Percentiles rank a stretch among this genome's conserved stretches.
These are phyloP conservation scores for Penicillium hordei DNA, from an alignment of 2,329 filamentous ascomycete species.

Conservation along the genomic window DNA sequence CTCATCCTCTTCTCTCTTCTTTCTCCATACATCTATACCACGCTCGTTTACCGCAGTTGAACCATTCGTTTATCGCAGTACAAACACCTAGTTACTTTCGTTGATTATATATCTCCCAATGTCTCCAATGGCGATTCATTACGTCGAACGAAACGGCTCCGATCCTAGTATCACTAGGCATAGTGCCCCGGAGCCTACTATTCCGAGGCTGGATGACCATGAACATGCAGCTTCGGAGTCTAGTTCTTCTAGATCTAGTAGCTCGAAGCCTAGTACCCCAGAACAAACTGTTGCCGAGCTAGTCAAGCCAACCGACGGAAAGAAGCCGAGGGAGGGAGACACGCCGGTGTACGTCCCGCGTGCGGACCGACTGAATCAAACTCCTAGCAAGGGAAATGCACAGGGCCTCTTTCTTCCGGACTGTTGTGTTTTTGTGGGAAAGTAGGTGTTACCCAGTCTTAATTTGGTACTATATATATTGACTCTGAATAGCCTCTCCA, in stretches of 20 bases:
- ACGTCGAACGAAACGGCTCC: neutral
- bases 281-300: neutral
- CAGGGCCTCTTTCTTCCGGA: slow-evolving; percentile 39
- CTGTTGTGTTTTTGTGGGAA: slow-evolving; percentile 42
- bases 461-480: slow-evolving; percentile 3
- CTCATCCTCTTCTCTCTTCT: neutral
- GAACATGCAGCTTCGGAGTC: neutral
- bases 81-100: neutral
- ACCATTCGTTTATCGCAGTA: neutral
- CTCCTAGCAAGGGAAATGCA: slow-evolving; percentile 34
- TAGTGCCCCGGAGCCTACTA: neutral
- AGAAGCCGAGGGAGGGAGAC: neutral
- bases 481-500: slow-evolving; percentile 27
- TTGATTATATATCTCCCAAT: neutral
- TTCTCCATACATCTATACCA: neutral
- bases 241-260: neutral
- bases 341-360: slow-evolving; percentile 17
- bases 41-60: neutral
- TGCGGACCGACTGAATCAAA: slow-evolving; percentile 29
- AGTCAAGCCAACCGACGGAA: neutral
- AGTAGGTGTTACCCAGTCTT: slow-evolving; percentile 29
- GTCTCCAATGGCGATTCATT: neutral
- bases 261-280: neutral
- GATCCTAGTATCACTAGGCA: neutral
- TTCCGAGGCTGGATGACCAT: slow-evolving; percentile 1